phyloP scores from a whole-genome alignment of 768 basidiomycete genomes.

The Mycena albidolilacea region DNA sequence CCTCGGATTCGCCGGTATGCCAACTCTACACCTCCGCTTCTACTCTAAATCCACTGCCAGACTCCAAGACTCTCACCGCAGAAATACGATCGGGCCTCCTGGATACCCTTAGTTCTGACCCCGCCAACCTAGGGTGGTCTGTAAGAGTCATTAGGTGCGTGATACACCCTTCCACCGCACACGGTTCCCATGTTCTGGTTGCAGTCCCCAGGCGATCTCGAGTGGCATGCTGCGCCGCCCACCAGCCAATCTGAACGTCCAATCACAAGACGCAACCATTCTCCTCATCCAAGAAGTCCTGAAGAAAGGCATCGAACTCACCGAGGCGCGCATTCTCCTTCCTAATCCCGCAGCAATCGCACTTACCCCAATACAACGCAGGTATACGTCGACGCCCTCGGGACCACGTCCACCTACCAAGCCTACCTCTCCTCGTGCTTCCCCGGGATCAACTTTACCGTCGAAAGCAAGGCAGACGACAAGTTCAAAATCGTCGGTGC shows the following conservation, averaged over 20 bases:
- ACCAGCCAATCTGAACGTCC: conserved; percentile 89
- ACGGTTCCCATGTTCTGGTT: background rate
- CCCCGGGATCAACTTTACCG: conserved; percentile 89
- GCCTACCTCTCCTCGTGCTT: conserved; percentile 85
- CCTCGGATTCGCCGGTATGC: conserved; percentile 91
- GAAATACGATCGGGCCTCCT: conserved; percentile 78
- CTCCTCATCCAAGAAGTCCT: conserved; percentile 89
- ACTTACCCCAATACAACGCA: conserved; percentile 46
- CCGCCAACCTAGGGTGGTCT: conserved; percentile 84
- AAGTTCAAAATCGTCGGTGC: conserved; percentile 97
- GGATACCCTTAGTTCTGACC: conserved; percentile 77
- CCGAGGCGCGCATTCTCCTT: conserved; percentile 67
- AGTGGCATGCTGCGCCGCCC: conserved; percentile 90
- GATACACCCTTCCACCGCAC: background rate
- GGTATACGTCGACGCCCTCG: conserved; percentile 97
- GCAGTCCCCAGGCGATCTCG: conserved; percentile 92
- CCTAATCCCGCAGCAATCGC: background rate
- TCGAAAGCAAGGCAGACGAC: conserved; percentile 94
- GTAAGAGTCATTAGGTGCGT: conserved; percentile 80
- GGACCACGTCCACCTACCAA: conserved; percentile 89
- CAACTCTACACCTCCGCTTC: background rate
- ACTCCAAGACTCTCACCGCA: conserved; percentile 92
- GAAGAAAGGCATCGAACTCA: conserved; percentile 82
- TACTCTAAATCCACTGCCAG: conserved; percentile 55
- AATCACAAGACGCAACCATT: conserved; percentile 92